These are phyloP conservation scores for Macrophomina pseudophaseolina DNA, from an alignment of 2,329 filamentous ascomycete species.

Conservation along the genomic window DNA sequence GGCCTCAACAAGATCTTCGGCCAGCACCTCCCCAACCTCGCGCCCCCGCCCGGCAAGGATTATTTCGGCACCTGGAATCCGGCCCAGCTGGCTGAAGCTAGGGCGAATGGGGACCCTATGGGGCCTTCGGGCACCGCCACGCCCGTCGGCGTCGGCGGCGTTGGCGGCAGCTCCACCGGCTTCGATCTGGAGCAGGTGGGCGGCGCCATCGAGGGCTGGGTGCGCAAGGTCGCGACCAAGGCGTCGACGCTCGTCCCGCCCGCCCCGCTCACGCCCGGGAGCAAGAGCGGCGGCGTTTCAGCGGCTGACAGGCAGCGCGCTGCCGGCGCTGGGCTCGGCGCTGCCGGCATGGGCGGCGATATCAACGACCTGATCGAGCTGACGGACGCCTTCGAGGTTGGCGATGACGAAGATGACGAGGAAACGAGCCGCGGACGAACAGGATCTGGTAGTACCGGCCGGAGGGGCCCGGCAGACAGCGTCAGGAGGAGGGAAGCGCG, in stretches of 20 bases:
- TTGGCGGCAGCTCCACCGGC: conserved; percentile 32
- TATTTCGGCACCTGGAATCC: conserved; percentile 49
- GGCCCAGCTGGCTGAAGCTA: conserved; percentile 31
- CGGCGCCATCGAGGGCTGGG: conserved; percentile 86
- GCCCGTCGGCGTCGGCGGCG: conserved; percentile 27
- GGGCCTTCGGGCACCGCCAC: conserved; percentile 36
- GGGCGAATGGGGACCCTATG: conserved; percentile 29
- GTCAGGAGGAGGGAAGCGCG: conserved; percentile 20
- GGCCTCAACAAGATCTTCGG: conserved; percentile 82
- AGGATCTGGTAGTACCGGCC: not conserved
- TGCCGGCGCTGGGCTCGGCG: not conserved
- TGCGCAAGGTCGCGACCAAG: conserved; percentile 78
- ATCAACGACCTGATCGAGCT: conserved; percentile 74
- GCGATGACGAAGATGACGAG: conserved; percentile 36
- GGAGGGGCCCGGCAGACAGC: not conserved
- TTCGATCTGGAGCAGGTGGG: conserved; percentile 78
- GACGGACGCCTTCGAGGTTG: conserved; percentile 52
- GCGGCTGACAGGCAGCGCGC: conserved; percentile 12
- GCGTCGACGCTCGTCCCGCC: conserved; percentile 39
- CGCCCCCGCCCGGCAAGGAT: conserved; percentile 64
- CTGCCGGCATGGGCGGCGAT: conserved; percentile 44
- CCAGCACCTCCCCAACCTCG: conserved; percentile 79
- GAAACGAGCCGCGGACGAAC: conserved; percentile 10
- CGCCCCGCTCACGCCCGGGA: conserved; percentile 8
- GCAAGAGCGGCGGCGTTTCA: not conserved